These are phyloP conservation scores for Protomyces gravidus DNA, from an alignment of 1,139 yeast genomes.

Conservation along the genomic window DNA sequence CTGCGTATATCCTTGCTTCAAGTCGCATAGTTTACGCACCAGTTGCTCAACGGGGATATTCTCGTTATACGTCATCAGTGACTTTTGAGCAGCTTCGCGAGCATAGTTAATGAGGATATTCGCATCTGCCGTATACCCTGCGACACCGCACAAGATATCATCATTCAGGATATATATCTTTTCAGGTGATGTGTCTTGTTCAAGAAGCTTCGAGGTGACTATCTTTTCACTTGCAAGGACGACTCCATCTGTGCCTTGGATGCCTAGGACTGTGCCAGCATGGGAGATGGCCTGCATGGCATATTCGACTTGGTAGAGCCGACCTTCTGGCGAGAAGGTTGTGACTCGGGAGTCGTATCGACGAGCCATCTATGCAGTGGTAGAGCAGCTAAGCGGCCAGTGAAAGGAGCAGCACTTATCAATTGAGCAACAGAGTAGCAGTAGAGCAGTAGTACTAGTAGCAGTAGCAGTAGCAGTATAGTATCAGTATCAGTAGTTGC, in stretches of 20 bases:
- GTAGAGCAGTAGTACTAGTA: background rate
- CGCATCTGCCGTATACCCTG: slow-evolving; percentile 98
- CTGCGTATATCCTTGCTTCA: slow-evolving; percentile 97
- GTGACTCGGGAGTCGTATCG: slow-evolving; percentile 93
- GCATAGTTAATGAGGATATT: slow-evolving; percentile 84
- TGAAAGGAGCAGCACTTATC: background rate
- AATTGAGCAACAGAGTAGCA: background rate
- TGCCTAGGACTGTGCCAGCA: slow-evolving; percentile 97
- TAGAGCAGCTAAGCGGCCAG: too few relatives aligned
- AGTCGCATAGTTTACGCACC: slow-evolving; percentile 83
- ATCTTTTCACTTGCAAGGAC: slow-evolving; percentile 95
- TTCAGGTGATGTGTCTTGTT: slow-evolving; percentile 90
- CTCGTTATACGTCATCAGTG: slow-evolving; percentile 79
- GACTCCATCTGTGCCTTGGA: slow-evolving; percentile 86
- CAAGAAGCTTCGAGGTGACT: slow-evolving; percentile 83
- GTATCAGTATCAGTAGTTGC: background rate
- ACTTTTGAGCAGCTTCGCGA: slow-evolving; percentile 77
- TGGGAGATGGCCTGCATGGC: slow-evolving; percentile 96
- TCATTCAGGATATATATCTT: slow-evolving; percentile 81
- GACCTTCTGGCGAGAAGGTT: slow-evolving; percentile 92
- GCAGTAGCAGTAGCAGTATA: background rate
- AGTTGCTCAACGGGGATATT: slow-evolving; percentile 87
- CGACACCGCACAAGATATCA: slow-evolving; percentile 88
- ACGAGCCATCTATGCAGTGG: slow-evolving; percentile 14
- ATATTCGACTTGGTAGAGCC: slow-evolving; percentile 94